phyloP scores from a whole-genome alignment of 2,329 filamentous ascomycete genomes.

The Xylaria sp. region DNA sequence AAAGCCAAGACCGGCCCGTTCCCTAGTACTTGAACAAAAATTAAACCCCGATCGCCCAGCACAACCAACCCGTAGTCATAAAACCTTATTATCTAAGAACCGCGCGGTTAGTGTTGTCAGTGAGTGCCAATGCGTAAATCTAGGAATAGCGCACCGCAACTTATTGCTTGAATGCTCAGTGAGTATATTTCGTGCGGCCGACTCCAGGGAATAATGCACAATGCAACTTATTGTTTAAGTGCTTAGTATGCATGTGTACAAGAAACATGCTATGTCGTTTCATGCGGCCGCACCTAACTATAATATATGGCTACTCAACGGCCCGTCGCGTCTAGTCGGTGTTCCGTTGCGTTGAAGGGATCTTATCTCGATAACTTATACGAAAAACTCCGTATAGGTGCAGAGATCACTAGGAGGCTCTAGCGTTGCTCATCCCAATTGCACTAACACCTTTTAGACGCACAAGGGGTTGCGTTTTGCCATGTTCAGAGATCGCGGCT shows the following conservation, averaged over 20 bases:
- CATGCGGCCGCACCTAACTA: neutral
- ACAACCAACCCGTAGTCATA: too few relatives aligned
- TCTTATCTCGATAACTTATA: too few relatives aligned
- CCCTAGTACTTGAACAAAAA: neutral
- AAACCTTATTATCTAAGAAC: conserved; percentile 18
- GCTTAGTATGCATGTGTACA: neutral
- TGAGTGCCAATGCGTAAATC: neutral
- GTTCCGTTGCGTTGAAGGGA: too few relatives aligned
- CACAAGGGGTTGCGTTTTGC: too few relatives aligned
- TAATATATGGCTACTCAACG: too few relatives aligned
- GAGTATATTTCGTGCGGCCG: neutral
- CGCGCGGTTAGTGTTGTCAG: conserved; percentile 19
- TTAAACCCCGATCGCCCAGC: neutral
- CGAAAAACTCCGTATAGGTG: too few relatives aligned
- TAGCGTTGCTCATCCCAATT: too few relatives aligned
- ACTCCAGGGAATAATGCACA: too few relatives aligned
- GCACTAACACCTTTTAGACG: too few relatives aligned
- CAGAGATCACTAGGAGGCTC: too few relatives aligned
- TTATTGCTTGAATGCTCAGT: neutral
- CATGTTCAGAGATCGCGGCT: too few relatives aligned
- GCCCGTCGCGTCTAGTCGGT: too few relatives aligned
- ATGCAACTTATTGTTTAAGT: neutral
- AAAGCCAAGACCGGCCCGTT: conserved; percentile 2
- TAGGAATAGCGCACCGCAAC: neutral
- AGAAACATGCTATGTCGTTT: neutral